These are phyloP conservation scores for Penicillium sp. DNA, from an alignment of 2,329 filamentous ascomycete species.

Conservation along the genomic window DNA sequence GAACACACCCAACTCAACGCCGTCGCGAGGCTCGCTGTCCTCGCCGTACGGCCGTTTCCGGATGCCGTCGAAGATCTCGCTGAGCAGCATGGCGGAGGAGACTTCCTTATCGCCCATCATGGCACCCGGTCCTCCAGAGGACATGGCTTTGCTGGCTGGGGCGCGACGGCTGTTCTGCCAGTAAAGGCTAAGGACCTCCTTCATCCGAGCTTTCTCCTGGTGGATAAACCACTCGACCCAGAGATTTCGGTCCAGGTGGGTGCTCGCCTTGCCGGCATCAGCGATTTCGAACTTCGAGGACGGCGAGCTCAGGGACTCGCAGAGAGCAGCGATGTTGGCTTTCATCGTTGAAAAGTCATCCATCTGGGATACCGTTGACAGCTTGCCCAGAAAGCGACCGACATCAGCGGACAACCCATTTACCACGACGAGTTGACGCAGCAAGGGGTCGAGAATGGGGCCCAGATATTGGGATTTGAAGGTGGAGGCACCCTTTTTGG, in stretches of 20 bases:
- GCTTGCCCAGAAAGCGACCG: constrained; percentile 53
- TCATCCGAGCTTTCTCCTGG: constrained; percentile 61
- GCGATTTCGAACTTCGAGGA: constrained; percentile 46
- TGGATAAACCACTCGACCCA: constrained; percentile 66
- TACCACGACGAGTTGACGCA: constrained; percentile 59
- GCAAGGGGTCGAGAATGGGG: constrained; percentile 60
- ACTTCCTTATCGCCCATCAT: constrained; percentile 44
- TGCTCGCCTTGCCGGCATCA: constrained; percentile 52
- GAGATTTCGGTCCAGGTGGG: constrained; percentile 51
- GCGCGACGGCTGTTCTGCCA: constrained; percentile 41
- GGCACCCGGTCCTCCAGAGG: constrained; percentile 25
- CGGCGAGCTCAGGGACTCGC: constrained; percentile 38
- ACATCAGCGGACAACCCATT: constrained; percentile 59
- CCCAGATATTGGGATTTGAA: constrained; percentile 61
- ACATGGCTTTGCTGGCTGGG: constrained; percentile 28
- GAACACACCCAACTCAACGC: constrained; percentile 50
- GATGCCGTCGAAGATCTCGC: constrained; percentile 60
- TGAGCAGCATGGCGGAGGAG: constrained; percentile 56
- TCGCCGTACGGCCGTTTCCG: constrained; percentile 49
- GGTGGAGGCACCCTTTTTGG: constrained; percentile 54
- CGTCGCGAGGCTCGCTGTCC: constrained; percentile 44
- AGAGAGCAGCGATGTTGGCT: constrained; percentile 40
- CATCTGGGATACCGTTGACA: constrained; percentile 54
- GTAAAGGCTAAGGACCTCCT: constrained; percentile 47
- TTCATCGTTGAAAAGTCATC: constrained; percentile 55